A percentile compares a stretch with the other conserved stretches of the same genome.
Conservation (phyloP, 129 eudicot genomes). For the Kitagawia praeruptora region DNA sequence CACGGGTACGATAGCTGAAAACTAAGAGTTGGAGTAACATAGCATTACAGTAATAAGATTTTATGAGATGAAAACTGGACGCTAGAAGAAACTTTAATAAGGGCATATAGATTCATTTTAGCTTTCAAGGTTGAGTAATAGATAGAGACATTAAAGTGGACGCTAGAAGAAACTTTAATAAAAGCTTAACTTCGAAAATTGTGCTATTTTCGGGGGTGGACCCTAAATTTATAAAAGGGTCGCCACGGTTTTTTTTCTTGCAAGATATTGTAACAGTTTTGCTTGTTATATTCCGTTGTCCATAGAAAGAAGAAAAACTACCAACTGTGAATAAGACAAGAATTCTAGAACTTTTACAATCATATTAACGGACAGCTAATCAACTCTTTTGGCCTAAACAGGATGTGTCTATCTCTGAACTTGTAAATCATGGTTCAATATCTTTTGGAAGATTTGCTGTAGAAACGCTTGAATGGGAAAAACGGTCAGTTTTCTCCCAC, state of each 20-base stretch:
- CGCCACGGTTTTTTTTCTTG: neutral
- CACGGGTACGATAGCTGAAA: neutral
- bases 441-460: slow-evolving; percentile 14
- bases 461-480: slow-evolving; percentile 15
- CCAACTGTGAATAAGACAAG: neutral
- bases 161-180: no score
- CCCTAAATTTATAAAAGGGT: neutral
- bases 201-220: neutral
- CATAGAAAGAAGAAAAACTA: neutral
- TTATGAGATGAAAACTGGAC: neutral
- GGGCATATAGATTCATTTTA: neutral
- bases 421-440: slow-evolving; percentile 15
- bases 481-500: slow-evolving; percentile 13
- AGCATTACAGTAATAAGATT: neutral
- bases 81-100: neutral
- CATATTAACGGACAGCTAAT: neutral
- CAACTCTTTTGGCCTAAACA: neutral
- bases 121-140: neutral
- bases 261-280: neutral
- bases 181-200: no score
- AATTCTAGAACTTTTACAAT: neutral
- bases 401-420: slow-evolving; percentile 15
- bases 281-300: neutral
- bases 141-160: neutral
- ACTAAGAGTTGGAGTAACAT: neutral